A percentile compares a stretch with the other conserved stretches of the same genome.
These are phyloP conservation scores for Pugionium cornutum DNA, from an alignment of 345 rosid genomes.

Conservation along the genomic window DNA sequence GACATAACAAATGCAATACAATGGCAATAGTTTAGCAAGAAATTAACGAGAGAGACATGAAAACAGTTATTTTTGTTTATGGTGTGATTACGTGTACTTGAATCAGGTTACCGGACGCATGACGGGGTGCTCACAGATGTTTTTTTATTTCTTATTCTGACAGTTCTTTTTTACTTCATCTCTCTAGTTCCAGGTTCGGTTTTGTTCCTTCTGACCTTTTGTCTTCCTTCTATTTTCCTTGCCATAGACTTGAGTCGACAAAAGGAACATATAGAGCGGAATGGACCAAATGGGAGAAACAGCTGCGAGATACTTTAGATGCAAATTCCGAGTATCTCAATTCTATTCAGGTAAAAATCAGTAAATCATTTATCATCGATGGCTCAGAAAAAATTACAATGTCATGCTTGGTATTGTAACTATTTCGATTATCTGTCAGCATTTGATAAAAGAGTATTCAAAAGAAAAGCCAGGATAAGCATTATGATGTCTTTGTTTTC, in stretches of 20 bases:
- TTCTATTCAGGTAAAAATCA: slow-evolving; percentile 65
- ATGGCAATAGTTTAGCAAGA: neutral
- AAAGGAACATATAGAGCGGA: slow-evolving; percentile 73
- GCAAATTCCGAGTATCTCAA: slow-evolving; percentile 60
- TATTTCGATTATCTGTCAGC: slow-evolving; percentile 1
- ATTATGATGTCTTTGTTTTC: slow-evolving; percentile 9
- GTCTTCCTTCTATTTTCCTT: slow-evolving; percentile 21
- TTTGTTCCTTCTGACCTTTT: slow-evolving; percentile 18
- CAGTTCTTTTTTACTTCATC: neutral
- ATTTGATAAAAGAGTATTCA: neutral
- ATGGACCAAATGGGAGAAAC: slow-evolving; percentile 90
- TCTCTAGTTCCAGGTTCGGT: slow-evolving; percentile 1
- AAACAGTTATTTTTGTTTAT: neutral
- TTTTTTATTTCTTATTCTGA: neutral
- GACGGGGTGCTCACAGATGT: neutral
- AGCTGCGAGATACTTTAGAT: slow-evolving; percentile 51
- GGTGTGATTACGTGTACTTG: slow-evolving; percentile 3
- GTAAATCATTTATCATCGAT: neutral
- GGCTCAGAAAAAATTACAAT: neutral
- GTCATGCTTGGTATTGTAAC: neutral
- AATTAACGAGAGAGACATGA: neutral
- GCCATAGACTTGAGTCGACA: slow-evolving; percentile 66
- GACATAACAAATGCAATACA: slow-evolving; percentile 6
- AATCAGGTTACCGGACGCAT: slow-evolving; percentile 17
- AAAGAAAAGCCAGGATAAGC: neutral